These are phyloP conservation scores for Digitaria exilis DNA, from an alignment of 202 grass and related monocot genomes.

Conservation along the genomic window DNA sequence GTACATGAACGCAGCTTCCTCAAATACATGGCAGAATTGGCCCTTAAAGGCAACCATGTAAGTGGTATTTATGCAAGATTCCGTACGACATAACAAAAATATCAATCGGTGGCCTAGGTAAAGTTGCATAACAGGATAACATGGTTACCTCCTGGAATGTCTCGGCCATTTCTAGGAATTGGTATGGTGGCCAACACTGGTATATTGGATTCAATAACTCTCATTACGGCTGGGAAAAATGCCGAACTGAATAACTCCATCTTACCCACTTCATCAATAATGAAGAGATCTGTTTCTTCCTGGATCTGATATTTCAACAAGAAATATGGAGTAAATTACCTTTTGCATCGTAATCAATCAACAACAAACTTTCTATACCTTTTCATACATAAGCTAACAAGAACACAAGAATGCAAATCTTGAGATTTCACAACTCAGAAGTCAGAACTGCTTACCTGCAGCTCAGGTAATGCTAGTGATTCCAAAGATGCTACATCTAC, in stretches of 20 bases:
- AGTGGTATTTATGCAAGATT: conserved; percentile 10
- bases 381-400: conserved; percentile 3
- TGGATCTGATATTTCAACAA: conserved; percentile 65
- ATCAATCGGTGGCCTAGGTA: background rate
- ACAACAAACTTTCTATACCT: background rate
- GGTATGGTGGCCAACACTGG: conserved; percentile 82
- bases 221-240: conserved; percentile 87
- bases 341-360: background rate
- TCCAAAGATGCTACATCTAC: conserved; percentile 86
- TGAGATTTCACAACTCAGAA: background rate
- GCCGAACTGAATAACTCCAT: conserved; percentile 87
- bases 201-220: conserved; percentile 74
- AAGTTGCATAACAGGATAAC: conserved; percentile 8
- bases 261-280: conserved; percentile 95
- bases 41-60: background rate
- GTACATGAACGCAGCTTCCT: background rate
- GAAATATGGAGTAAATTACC: background rate
- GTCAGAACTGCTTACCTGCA: conserved; percentile 65
- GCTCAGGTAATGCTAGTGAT: conserved; percentile 75
- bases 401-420: background rate
- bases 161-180: conserved; percentile 63
- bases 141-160: conserved; percentile 85
- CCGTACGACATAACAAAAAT: background rate
- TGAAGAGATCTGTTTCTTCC: conserved; percentile 76
- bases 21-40: background rate